Evolutionary conservation across 371 early-diverging fungal genomes (phyloP).

Genomic region (Mucor indicus): DNA sequence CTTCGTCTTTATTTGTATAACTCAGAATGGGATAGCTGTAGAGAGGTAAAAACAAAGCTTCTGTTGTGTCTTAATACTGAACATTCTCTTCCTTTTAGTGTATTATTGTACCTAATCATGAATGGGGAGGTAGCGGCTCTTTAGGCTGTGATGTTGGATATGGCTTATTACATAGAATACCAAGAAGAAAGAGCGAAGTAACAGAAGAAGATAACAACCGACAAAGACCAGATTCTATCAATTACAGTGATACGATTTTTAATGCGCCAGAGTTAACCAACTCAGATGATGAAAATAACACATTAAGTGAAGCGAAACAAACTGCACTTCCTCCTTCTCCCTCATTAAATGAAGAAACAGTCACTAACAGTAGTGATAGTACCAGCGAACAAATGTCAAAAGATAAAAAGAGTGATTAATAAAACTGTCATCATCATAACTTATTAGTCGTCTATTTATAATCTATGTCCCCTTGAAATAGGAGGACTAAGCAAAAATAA

Average conservation of each 20-base stretch:
- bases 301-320: conserved; percentile 11
- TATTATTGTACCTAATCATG: conserved; percentile 65
- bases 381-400: too few species aligned
- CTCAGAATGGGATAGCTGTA: conserved; percentile 58
- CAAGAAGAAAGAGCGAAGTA: conserved; percentile 15
- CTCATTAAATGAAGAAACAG: too few species aligned
- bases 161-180: conserved; percentile 39
- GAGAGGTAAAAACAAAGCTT: conserved; percentile 46
- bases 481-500: too few species aligned
- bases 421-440: too few species aligned
- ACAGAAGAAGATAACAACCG: neutral
- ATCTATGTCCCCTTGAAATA: too few species aligned
- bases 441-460: too few species aligned
- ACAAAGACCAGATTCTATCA: conserved; percentile 2
- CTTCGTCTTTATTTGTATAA: conserved; percentile 64
- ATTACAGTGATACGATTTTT: conserved; percentile 24
- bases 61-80: neutral
- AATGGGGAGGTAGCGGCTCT: conserved; percentile 71
- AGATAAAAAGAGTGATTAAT: too few species aligned
- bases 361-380: too few species aligned
- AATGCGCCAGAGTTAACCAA: conserved; percentile 16
- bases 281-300: neutral
- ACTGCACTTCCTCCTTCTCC: conserved; percentile 15
- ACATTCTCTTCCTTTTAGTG: conserved; percentile 24
- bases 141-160: conserved; percentile 72